These are phyloP conservation scores for Lodderomyces parapsilosis DNA, from an alignment of 1,139 yeast genomes.

Conservation along the genomic window DNA sequence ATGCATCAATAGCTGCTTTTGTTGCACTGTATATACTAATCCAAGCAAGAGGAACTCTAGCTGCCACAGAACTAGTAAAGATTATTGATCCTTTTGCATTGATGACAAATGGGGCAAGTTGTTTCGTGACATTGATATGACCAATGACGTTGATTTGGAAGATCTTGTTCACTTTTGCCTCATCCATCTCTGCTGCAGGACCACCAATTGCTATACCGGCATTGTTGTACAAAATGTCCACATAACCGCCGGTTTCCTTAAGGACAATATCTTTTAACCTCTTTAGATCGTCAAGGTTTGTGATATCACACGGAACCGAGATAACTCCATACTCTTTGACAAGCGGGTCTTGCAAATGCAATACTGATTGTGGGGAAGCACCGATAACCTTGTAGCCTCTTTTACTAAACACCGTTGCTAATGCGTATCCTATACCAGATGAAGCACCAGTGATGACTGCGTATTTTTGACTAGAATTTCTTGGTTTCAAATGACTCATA, in stretches of 20 bases:
- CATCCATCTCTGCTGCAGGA: conserved; percentile 33
- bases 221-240: conserved; percentile 35
- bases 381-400: conserved; percentile 38
- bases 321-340: conserved; percentile 27
- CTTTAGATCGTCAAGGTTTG: conserved; percentile 27
- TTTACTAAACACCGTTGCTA: conserved; percentile 26
- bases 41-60: conserved; percentile 38
- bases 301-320: conserved; percentile 33
- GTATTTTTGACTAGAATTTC: conserved; percentile 11
- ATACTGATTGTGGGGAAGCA: conserved; percentile 25
- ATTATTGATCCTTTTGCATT: conserved; percentile 34
- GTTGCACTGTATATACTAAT: conserved; percentile 32
- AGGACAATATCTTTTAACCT: conserved; percentile 21
- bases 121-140: too few relatives aligned
- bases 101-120: conserved; percentile 30
- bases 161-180: conserved; percentile 20
- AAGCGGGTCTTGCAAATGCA: conserved; percentile 28
- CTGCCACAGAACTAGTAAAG: conserved; percentile 39
- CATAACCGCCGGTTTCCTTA: conserved; percentile 27
- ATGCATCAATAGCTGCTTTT: conserved; percentile 72
- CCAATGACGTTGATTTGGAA: conserved; percentile 39
- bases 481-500: neutral
- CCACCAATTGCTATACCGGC: conserved; percentile 33
- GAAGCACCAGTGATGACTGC: conserved; percentile 43
- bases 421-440: conserved; percentile 38